Conservation (phyloP, 2,329 filamentous ascomycete genomes). For the Clonostachys solani region DNA sequence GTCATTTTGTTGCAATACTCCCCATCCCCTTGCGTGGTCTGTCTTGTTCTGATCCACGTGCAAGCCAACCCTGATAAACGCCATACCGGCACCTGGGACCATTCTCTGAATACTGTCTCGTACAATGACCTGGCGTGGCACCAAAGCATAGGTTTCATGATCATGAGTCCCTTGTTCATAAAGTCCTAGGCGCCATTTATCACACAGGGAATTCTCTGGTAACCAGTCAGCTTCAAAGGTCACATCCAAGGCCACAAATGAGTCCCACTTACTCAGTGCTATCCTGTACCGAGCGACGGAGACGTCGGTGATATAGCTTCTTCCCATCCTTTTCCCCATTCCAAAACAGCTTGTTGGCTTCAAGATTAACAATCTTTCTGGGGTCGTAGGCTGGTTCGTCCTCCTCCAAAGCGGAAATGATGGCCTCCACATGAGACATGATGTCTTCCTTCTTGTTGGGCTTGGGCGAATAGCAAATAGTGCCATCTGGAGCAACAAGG, state of each 20-base stretch:
- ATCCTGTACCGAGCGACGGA: constrained; percentile 72
- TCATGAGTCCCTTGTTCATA: too few relatives aligned
- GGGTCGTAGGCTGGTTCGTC: constrained; percentile 87
- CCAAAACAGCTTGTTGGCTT: constrained; percentile 86
- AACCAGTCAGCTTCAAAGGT: background rate
- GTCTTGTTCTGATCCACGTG: too few relatives aligned
- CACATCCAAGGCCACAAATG: background rate
- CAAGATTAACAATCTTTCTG: constrained; percentile 78
- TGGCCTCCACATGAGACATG: constrained; percentile 76
- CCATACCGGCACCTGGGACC: too few relatives aligned
- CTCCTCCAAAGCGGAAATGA: constrained; percentile 81
- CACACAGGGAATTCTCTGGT: background rate
- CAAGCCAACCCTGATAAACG: too few relatives aligned
- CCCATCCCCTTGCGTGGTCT: too few relatives aligned
- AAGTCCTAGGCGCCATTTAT: too few relatives aligned
- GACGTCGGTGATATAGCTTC: constrained; percentile 77
- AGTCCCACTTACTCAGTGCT: constrained; percentile 54
- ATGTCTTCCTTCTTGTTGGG: constrained; percentile 65
- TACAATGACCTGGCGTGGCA: too few relatives aligned
- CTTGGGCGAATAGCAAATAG: constrained; percentile 75
- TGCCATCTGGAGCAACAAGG: constrained; percentile 74
- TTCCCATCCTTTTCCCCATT: constrained; percentile 66
- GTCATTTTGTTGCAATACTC: too few relatives aligned
- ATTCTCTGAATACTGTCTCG: too few relatives aligned
- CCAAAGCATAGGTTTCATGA: too few relatives aligned